phyloP scores from a whole-genome alignment of 257 asterid genomes.

The Nicotiana paniculata region DNA sequence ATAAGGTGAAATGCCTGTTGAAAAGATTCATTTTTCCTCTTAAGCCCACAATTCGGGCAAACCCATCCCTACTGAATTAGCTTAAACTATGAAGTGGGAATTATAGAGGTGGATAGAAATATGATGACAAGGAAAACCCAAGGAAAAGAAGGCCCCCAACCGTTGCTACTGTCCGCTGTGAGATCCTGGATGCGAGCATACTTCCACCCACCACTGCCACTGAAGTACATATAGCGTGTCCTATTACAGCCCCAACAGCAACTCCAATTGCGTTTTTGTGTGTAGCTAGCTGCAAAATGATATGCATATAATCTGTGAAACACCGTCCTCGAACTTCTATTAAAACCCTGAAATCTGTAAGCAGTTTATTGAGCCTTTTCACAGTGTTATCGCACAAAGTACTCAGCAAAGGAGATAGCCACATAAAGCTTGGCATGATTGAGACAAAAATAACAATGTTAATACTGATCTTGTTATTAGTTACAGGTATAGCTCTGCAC shows the following conservation, averaged over 20 bases:
- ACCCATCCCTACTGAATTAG: slow-evolving; percentile 1
- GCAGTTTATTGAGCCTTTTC: neutral
- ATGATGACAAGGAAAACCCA: slow-evolving; percentile 76
- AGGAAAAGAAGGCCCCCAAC: slow-evolving; percentile 86
- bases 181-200: slow-evolving; percentile 87
- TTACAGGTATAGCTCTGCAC: neutral
- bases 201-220: slow-evolving; percentile 94
- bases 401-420: neutral
- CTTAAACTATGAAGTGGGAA: slow-evolving; percentile 30
- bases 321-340: neutral
- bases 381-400: neutral
- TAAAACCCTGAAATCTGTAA: neutral
- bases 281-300: slow-evolving; percentile 62
- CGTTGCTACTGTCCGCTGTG: slow-evolving; percentile 87
- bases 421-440: neutral
- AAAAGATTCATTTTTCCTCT: neutral
- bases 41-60: neutral
- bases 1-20: neutral
- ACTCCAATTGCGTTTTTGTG: slow-evolving; percentile 92
- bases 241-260: slow-evolving; percentile 72
- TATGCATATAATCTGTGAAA: neutral
- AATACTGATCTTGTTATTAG: neutral
- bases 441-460: neutral
- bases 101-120: slow-evolving; percentile 77
- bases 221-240: slow-evolving; percentile 84